Conservation (phyloP, 176 grass and related monocot genomes). For the Oryza nivara region DNA sequence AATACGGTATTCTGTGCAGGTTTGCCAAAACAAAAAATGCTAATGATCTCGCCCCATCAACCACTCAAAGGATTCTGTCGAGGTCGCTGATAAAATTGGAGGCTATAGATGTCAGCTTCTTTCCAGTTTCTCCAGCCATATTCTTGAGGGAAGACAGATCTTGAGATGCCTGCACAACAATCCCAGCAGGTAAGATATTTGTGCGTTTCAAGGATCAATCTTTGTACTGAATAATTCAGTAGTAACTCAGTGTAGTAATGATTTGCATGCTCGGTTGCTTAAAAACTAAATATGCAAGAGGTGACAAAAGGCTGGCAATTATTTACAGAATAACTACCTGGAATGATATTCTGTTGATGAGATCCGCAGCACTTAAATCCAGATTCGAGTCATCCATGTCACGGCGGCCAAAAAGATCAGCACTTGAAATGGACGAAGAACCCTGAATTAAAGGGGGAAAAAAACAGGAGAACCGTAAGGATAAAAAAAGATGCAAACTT, state of each 20-base stretch:
- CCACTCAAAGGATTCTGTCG: conserved; percentile 78
- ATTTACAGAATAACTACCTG: conserved; percentile 54
- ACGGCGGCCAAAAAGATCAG: conserved; percentile 72
- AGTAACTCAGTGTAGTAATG: background rate
- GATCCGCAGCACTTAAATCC: conserved; percentile 69
- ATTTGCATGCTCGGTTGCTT: background rate
- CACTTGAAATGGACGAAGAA: conserved; percentile 78
- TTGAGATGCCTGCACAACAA: conserved; percentile 67
- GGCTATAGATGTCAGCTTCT: conserved; percentile 79
- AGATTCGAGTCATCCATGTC: conserved; percentile 45
- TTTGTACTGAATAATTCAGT: background rate
- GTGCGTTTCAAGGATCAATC: background rate
- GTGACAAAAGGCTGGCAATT: background rate
- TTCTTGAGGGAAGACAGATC: conserved; percentile 92
- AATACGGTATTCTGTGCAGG: conserved; percentile 7
- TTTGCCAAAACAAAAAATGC: background rate
- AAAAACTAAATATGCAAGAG: background rate
- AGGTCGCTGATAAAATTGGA: conserved; percentile 86
- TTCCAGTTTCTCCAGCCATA: conserved; percentile 92
- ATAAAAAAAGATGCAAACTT: background rate
- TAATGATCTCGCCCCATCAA: background rate
- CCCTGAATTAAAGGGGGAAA: conserved; percentile 43
- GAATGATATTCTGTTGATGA: conserved; percentile 85
- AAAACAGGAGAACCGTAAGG: background rate
- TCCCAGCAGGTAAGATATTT: background rate